Conservation (phyloP, 2,329 filamentous ascomycete species). For the Penicillium sp. region DNA sequence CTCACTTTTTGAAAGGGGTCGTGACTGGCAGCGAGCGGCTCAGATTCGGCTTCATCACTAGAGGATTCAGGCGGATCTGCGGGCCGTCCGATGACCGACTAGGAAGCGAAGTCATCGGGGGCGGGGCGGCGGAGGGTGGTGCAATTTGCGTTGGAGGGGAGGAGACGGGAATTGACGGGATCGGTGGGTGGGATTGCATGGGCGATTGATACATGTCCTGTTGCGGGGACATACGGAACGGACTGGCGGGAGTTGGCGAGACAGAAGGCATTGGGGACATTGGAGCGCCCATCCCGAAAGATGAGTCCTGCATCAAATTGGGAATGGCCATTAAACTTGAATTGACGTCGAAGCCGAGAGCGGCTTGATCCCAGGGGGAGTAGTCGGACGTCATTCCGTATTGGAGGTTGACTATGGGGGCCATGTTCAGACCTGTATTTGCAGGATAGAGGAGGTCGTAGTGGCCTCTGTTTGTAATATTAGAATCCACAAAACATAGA, state of each 20-base stretch:
- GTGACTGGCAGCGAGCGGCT: conserved; percentile 43
- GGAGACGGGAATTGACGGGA: conserved; percentile 27
- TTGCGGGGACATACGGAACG: conserved; percentile 33
- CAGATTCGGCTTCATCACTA: conserved; percentile 42
- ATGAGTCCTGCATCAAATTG: conserved; percentile 39
- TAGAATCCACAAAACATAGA: conserved; percentile 14
- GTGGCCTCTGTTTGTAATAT: conserved; percentile 61
- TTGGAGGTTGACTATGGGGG: conserved; percentile 43
- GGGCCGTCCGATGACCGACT: conserved; percentile 38
- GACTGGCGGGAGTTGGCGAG: conserved; percentile 31
- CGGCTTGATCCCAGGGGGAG: conserved; percentile 37
- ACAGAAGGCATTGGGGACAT: conserved; percentile 30
- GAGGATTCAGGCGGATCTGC: conserved; percentile 44
- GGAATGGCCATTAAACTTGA: conserved; percentile 44
- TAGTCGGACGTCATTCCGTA: conserved; percentile 43
- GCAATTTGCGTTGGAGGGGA: conserved; percentile 29
- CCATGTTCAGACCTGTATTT: conserved; percentile 43
- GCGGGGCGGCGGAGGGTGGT: conserved; percentile 26
- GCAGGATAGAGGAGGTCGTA: conserved; percentile 89
- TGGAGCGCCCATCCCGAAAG: conserved; percentile 28
- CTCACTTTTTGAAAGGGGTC: conserved; percentile 45
- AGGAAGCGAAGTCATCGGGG: conserved; percentile 36
- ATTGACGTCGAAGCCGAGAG: conserved; percentile 42
- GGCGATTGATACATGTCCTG: conserved; percentile 38
- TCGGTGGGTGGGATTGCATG: conserved; percentile 27